Conservation (phyloP, 2,329 filamentous ascomycete species). For the Paraphoma sp. region DNA sequence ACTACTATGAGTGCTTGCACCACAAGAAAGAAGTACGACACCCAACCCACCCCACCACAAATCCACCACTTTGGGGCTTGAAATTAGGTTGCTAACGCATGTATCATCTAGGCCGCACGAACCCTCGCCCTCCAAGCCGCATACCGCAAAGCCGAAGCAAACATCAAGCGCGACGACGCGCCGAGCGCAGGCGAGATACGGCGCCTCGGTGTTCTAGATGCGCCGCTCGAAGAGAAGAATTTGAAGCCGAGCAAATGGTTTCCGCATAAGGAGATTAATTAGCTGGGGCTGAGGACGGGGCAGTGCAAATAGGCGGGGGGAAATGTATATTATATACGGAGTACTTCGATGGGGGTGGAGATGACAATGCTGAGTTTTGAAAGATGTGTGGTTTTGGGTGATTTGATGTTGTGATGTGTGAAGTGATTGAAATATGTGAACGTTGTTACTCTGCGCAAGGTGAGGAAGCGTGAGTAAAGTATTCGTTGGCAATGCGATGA, state of each 20-base stretch:
- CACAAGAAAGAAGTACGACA: conserved; percentile 93
- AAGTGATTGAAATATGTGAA: too few relatives aligned
- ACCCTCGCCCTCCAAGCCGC: conserved; percentile 80
- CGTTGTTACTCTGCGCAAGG: too few relatives aligned
- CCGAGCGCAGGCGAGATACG: conserved; percentile 87
- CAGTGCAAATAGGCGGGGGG: background rate
- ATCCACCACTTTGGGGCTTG: background rate
- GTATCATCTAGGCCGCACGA: conserved; percentile 67
- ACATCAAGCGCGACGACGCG: conserved; percentile 78
- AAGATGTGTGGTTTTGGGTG: too few relatives aligned
- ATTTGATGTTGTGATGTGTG: too few relatives aligned
- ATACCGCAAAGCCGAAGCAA: conserved; percentile 78
- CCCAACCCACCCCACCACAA: conserved; percentile 1
- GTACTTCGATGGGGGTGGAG: too few relatives aligned
- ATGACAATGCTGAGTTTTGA: too few relatives aligned
- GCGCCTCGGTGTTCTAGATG: conserved; percentile 79
- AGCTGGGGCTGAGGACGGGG: conserved; percentile 5
- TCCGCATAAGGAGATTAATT: conserved; percentile 51
- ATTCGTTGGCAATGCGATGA: too few relatives aligned
- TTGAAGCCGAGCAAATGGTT: conserved; percentile 53
- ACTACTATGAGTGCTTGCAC: conserved; percentile 98
- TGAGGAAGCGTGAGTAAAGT: too few relatives aligned
- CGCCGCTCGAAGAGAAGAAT: conserved; percentile 76
- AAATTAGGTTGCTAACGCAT: background rate
- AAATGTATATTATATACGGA: background rate